A percentile compares a stretch with the other conserved stretches of the same genome.
Evolutionary conservation across 208 protist genomes (phyloP).

Genomic region (Borovskyia barvae): DNA sequence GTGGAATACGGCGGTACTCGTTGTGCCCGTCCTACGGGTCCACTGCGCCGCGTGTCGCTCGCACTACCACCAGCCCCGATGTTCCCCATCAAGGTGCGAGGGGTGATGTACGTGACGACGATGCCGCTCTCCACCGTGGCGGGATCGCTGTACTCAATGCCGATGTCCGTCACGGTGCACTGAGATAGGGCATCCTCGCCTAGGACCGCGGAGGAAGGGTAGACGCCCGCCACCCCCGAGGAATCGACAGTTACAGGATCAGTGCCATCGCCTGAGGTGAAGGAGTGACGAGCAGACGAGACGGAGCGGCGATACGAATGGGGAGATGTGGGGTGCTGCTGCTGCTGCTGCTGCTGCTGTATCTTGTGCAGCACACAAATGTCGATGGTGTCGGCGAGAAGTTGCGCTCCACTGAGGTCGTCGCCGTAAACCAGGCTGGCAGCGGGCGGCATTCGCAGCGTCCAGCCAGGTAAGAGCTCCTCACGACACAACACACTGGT

Average conservation of each 20-base stretch:
- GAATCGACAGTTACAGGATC: neutral
- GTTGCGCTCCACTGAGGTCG: constrained; percentile 67
- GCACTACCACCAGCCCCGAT: neutral
- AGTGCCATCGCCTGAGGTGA: neutral
- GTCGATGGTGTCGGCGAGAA: constrained; percentile 49
- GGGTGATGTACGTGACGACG: constrained; percentile 25
- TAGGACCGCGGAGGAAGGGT: neutral
- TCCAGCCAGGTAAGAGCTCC: constrained; percentile 64
- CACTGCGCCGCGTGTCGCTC: constrained; percentile 6
- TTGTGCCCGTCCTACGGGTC: constrained; percentile 6
- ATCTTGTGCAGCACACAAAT: constrained; percentile 20
- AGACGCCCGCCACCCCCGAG: neutral
- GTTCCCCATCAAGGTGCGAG: constrained; percentile 14
- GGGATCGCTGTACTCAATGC: constrained; percentile 16
- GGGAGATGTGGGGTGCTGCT: neutral
- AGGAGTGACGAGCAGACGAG: neutral
- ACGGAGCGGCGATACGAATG: neutral
- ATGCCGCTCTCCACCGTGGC: constrained; percentile 5
- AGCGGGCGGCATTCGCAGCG: constrained; percentile 68
- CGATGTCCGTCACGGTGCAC: constrained; percentile 19
- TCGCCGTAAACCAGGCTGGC: constrained; percentile 79
- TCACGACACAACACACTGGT: constrained; percentile 6
- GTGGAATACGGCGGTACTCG: constrained; percentile 5
- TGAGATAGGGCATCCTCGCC: constrained; percentile 7
- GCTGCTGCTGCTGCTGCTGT: constrained; percentile 2